These are phyloP conservation scores for Scytalidium sp. DNA, from an alignment of 2,329 filamentous ascomycete species.

Conservation along the genomic window DNA sequence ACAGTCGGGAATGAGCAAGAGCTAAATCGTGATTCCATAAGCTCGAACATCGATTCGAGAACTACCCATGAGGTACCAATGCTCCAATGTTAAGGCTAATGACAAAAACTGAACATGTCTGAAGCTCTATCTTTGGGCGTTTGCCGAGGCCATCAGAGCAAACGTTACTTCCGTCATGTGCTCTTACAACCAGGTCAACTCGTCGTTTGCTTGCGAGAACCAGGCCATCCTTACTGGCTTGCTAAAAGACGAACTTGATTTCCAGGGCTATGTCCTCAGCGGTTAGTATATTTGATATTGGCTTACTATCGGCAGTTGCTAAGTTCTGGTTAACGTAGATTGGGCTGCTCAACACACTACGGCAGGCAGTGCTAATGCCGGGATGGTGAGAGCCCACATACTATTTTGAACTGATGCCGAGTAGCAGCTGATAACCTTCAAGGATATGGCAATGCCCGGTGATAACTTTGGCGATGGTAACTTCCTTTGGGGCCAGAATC, in stretches of 20 bases:
- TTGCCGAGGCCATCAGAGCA: conserved; percentile 64
- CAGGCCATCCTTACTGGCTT: conserved; percentile 57
- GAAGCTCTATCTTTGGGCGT: conserved; percentile 43
- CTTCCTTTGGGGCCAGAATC: conserved; percentile 53
- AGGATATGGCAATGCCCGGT: conserved; percentile 78
- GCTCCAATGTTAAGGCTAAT: conserved; percentile 46
- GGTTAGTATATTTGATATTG: conserved; percentile 13
- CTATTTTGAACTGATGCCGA: background rate
- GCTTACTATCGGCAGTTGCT: conserved; percentile 12
- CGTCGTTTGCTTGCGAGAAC: conserved; percentile 66
- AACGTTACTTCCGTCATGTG: conserved; percentile 69
- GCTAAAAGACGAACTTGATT: conserved; percentile 71
- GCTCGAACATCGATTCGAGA: conserved; percentile 59
- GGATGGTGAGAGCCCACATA: conserved; percentile 44
- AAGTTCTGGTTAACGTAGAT: conserved; percentile 46
- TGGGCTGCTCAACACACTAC: conserved; percentile 78
- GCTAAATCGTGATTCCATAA: conserved; percentile 49
- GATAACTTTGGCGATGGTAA: conserved; percentile 49
- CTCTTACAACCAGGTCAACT: conserved; percentile 70
- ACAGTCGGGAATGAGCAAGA: conserved; percentile 68
- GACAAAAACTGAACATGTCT: background rate
- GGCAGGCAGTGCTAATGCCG: conserved; percentile 60
- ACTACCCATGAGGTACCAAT: conserved; percentile 60
- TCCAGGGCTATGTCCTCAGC: conserved; percentile 65
- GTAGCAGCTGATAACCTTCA: conserved; percentile 4